Base-by-base conservation (phyloP, 2,329 filamentous ascomycete genomes). In the Pestalotiopsis sp. region DNA sequence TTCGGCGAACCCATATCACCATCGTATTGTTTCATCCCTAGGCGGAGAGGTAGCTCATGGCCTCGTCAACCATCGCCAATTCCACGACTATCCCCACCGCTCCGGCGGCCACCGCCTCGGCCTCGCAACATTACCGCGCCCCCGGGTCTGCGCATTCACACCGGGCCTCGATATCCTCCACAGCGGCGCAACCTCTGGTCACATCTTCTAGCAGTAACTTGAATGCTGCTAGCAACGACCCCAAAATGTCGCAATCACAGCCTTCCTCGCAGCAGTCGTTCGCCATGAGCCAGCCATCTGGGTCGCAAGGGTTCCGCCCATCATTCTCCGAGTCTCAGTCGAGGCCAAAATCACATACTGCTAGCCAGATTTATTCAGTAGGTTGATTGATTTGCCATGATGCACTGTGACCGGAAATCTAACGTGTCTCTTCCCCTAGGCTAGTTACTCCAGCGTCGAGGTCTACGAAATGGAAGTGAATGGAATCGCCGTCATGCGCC, bases 391-490 rank as follows among this genome's bases (percentile, higher is more conserved):
- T n/a, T 31, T 20, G 27, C n/a, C 17, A 13, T 17, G 14, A 20
- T 17, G 27, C 13, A 31, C 27, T 36, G 17, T 62, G 11, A 20
- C 36, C 3, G 13, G 20, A 23, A 20, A 52, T 52, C 59, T 62
- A 31, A 62, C 59, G 20, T 61, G 17, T 13, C 57, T 58, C 39
- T 4, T 7, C 65, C 23, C 67, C 12, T 72, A 89, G 87, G 95
- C 95, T 70, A 93, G 97, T 56, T 98, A 98, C 80, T 98, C 95
- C 7, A 94, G 95, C 73, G 94, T 98, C 61, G 92, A 95, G 70
- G 96, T 99, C 17, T 99, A 98, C 84, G 96, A 99, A 82, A 98
- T 98, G 94, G 95, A 98, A 80, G 93, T 98, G 70, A 97, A 97
- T 79, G 90, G 89, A 61, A 86, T 99, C 72, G 94, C 94, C 27